Percentiles rank a stretch among this genome's conserved stretches.
phyloP scores from a whole-genome alignment of 83 land plant genomes.

The Diphasiastrum complanatum region DNA sequence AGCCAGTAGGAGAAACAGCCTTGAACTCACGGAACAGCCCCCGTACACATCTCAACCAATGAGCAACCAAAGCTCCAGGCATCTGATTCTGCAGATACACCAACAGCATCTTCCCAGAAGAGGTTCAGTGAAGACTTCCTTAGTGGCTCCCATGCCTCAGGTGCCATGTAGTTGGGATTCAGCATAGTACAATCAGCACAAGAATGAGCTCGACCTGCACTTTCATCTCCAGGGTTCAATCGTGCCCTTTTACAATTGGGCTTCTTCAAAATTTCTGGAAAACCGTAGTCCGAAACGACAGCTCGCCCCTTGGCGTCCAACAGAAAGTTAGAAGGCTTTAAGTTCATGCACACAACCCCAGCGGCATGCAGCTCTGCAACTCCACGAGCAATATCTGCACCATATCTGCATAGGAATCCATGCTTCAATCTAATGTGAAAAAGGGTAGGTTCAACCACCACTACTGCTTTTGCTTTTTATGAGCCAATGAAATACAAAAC shows the following conservation, averaged over 20 bases:
- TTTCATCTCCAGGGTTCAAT: slow-evolving; percentile 36
- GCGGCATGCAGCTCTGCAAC: slow-evolving; percentile 97
- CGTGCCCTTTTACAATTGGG: slow-evolving; percentile 58
- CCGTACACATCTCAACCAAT: slow-evolving; percentile 95
- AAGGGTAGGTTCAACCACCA: too few relatives aligned
- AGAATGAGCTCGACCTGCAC: slow-evolving; percentile 53
- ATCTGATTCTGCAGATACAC: slow-evolving; percentile 78
- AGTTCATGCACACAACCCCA: slow-evolving; percentile 80
- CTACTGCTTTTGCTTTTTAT: too few relatives aligned
- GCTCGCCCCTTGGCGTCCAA: slow-evolving; percentile 72
- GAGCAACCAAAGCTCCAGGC: slow-evolving; percentile 99
- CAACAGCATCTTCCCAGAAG: slow-evolving; percentile 80
- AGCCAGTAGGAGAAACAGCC: not conserved
- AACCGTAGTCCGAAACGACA: slow-evolving; percentile 88
- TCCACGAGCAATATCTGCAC: slow-evolving; percentile 90
- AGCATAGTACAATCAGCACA: slow-evolving; percentile 91
- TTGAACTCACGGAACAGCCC: slow-evolving; percentile 75
- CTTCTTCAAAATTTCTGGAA: slow-evolving; percentile 72
- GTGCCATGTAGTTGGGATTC: slow-evolving; percentile 79
- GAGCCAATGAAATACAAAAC: too few relatives aligned
- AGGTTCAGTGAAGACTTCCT: slow-evolving; percentile 64
- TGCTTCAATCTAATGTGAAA: too few relatives aligned
- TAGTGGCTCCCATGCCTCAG: slow-evolving; percentile 95
- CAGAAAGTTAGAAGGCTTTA: slow-evolving; percentile 86
- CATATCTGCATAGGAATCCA: slow-evolving; percentile 47